Percentiles rank a stretch among this genome's conserved stretches.
phyloP scores from a whole-genome alignment of 768 basidiomycete species.

The Exidia glandulosa region DNA sequence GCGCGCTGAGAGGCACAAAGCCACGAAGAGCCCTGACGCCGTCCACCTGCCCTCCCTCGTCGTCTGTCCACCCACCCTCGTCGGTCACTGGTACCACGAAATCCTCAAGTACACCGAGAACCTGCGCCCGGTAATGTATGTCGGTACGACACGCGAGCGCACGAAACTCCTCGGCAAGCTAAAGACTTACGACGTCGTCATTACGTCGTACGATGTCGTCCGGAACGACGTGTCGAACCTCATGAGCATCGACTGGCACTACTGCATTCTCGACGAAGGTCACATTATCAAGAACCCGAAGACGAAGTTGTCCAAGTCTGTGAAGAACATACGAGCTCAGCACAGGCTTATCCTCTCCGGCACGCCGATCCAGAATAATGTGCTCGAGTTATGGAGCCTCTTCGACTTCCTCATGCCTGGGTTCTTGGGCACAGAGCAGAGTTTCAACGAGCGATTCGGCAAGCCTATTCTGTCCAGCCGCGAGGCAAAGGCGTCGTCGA shows the following conservation, averaged over 20 bases:
- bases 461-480: slow-evolving; percentile 92
- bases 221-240: slow-evolving; percentile 83
- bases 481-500: slow-evolving; percentile 76
- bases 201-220: slow-evolving; percentile 96
- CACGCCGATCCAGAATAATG: slow-evolving; percentile 98
- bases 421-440: slow-evolving; percentile 89
- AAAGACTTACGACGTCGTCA: slow-evolving; percentile 72
- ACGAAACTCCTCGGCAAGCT: slow-evolving; percentile 54
- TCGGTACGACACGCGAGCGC: slow-evolving; percentile 78
- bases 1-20: slow-evolving; percentile 54
- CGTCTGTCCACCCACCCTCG: slow-evolving; percentile 92
- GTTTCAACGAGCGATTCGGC: slow-evolving; percentile 91
- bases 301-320: slow-evolving; percentile 93
- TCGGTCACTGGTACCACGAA: slow-evolving; percentile 99
- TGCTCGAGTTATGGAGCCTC: slow-evolving; percentile 94
- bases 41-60: slow-evolving; percentile 89
- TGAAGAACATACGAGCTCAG: slow-evolving; percentile 80
- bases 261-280: slow-evolving; percentile 95
- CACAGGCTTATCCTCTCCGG: slow-evolving; percentile 93
- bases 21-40: slow-evolving; percentile 59
- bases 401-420: slow-evolving; percentile 99
- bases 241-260: slow-evolving; percentile 73
- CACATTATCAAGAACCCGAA: slow-evolving; percentile 99
- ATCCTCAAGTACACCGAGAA: slow-evolving; percentile 84
- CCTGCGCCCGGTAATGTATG: slow-evolving; percentile 77